phyloP scores from a whole-genome alignment of 805 yeast genomes.

The Saccharomycopsis sp. region DNA sequence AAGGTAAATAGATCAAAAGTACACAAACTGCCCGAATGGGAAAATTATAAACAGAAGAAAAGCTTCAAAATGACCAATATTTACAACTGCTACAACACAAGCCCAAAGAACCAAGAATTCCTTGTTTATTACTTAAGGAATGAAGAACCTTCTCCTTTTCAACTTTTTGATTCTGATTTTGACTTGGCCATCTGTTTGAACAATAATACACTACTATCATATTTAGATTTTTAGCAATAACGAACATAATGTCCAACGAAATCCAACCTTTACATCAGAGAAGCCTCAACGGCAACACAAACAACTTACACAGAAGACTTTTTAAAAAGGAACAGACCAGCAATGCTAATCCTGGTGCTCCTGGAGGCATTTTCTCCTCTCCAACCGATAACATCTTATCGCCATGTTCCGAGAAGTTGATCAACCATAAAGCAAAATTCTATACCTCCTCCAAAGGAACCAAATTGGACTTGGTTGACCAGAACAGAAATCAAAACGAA shows the following conservation, averaged over 20 bases:
- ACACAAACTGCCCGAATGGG: background rate
- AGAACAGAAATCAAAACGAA: background rate
- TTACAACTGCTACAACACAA: background rate
- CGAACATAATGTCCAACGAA: slow-evolving; percentile 21
- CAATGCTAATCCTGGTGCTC: background rate
- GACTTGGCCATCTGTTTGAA: background rate
- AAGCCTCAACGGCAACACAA: slow-evolving; percentile 1
- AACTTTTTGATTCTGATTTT: background rate
- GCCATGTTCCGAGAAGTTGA: slow-evolving; percentile 52
- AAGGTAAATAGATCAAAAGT: background rate
- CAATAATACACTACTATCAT: too few species aligned
- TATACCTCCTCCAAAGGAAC: slow-evolving; percentile 23
- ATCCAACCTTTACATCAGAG: slow-evolving; percentile 28
- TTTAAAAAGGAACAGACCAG: slow-evolving; percentile 21
- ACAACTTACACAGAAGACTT: slow-evolving; percentile 24
- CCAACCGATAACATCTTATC: slow-evolving; percentile 55
- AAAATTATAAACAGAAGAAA: background rate
- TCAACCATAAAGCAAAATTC: slow-evolving; percentile 34
- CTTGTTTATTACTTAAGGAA: background rate
- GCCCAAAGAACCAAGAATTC: background rate
- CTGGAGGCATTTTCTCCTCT: slow-evolving; percentile 31
- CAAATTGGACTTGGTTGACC: slow-evolving; percentile 21
- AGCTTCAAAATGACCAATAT: background rate
- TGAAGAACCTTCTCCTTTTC: background rate
- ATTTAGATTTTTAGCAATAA: background rate